Evolutionary conservation across 2,329 filamentous ascomycete species (phyloP), one percentile per base, ranked within the genome.

Genomic region (Metarhizium rileyi): DNA sequence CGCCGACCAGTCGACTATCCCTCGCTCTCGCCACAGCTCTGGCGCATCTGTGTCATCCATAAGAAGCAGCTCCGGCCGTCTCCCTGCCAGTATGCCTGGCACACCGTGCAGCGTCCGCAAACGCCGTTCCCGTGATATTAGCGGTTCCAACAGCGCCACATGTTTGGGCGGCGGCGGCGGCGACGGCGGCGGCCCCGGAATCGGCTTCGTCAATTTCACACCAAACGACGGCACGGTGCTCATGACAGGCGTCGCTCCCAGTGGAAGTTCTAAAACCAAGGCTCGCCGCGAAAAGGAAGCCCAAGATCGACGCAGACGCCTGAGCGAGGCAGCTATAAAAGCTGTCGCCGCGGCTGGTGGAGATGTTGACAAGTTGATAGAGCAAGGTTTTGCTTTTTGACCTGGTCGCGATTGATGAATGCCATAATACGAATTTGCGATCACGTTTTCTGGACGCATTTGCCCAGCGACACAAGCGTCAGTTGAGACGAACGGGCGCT

Each of bases 181-280:
- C 3, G 48, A 56, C 9, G 61, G 62, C 3, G 60, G 64, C 3
- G 48, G 56, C 9, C 61, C 62, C 3, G 60, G 60, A 3, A 70
- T 78, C 8, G 77, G 79, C 10, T 97, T 97, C 62, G 87, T 95
- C 55, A 97, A 97, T 66, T 95, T 87, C 68, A 96, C 90, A 1
- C 84, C 89, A 1, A 74, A 77, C 46, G 90, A 98, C 65, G 84
- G 83, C 59, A 72, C 77, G 14, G 80, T 86, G 62, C 83, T 98
- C 41, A 80, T 98, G 66, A 88, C 81, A 7, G 91, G 90, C 5
- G 93, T 98, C 12, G 93, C 93, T 43, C 91, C 91, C 1, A 90
- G 85, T 56, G 93, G 93, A 9, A 90, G 84, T 57, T 87, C 81
- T 57, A 97, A 97, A 77, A 97, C 93, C 8, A 96, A 96, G 65